A percentile compares a stretch with the other conserved stretches of the same genome.
These are phyloP conservation scores for Penicillium subrubescens DNA, from an alignment of 495 filamentous ascomycete genomes.

Conservation along the genomic window DNA sequence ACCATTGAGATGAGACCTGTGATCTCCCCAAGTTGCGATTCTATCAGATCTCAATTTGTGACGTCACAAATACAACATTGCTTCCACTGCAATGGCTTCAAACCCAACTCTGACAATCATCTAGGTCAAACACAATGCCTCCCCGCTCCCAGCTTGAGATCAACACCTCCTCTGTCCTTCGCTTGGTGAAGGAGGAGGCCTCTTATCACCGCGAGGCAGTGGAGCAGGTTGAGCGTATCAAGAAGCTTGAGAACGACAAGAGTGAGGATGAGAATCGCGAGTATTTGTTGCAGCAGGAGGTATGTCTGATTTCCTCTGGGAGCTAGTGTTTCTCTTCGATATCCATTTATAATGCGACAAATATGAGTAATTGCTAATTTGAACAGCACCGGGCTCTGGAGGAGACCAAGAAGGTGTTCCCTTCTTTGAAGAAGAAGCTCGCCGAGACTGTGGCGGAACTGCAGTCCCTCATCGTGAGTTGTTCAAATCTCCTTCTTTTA, in stretches of 20 bases:
- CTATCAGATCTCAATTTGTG: background rate
- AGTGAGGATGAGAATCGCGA: slow-evolving; percentile 68
- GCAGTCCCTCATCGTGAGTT: slow-evolving; percentile 63
- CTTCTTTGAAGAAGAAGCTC: slow-evolving; percentile 66
- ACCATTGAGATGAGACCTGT: background rate
- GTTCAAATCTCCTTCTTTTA: background rate
- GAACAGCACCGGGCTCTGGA: slow-evolving; percentile 70
- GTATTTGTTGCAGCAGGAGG: slow-evolving; percentile 82
- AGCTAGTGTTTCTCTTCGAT: background rate
- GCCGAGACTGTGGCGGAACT: slow-evolving; percentile 66
- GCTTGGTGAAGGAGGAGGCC: slow-evolving; percentile 87
- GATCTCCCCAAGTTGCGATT: background rate
- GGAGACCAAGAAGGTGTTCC: slow-evolving; percentile 82
- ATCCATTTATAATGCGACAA: background rate
- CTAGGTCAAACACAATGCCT: slow-evolving; percentile 55
- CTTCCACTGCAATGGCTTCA: background rate
- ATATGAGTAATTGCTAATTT: slow-evolving; percentile 11
- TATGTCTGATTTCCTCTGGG: slow-evolving; percentile 32
- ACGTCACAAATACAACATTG: background rate
- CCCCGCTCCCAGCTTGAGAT: slow-evolving; percentile 73
- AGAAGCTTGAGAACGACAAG: slow-evolving; percentile 56
- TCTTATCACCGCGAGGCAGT: slow-evolving; percentile 84
- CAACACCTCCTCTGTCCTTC: slow-evolving; percentile 69
- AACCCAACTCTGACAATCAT: slow-evolving; percentile 1
- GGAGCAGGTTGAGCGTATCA: slow-evolving; percentile 69